Evolutionary conservation across 495 filamentous ascomycete genomes (phyloP).

Genomic region (Podospora appendiculata): DNA sequence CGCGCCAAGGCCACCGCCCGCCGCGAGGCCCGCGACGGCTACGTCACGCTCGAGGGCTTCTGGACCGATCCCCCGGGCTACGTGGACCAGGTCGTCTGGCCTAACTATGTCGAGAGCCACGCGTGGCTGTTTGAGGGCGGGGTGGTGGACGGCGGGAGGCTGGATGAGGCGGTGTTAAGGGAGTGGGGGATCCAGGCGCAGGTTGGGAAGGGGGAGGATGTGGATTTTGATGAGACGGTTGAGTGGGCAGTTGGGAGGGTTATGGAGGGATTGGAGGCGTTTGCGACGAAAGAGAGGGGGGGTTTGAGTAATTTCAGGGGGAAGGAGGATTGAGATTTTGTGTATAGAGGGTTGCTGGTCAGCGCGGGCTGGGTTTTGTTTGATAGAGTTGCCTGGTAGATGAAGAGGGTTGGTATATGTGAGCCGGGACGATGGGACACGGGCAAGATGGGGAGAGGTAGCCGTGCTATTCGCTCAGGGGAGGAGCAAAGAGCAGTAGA

Average conservation of each 20-base stretch:
- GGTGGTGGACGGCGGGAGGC: slow-evolving; percentile 48
- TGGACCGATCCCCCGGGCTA: slow-evolving; percentile 93
- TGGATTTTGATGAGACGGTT: slow-evolving; percentile 42
- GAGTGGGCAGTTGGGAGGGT: slow-evolving; percentile 48
- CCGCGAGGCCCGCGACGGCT: slow-evolving; percentile 67
- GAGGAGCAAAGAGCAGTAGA: no score
- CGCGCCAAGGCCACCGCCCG: slow-evolving; percentile 54
- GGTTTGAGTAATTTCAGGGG: not conserved
- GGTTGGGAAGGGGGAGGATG: slow-evolving; percentile 27
- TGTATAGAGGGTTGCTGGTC: not conserved
- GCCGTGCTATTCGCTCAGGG: no score
- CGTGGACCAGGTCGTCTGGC: slow-evolving; percentile 93
- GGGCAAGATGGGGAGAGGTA: no score
- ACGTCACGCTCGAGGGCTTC: slow-evolving; percentile 85
- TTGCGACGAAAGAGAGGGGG: not conserved
- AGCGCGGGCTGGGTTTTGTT: not conserved
- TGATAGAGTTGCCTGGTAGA: not conserved
- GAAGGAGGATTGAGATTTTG: not conserved
- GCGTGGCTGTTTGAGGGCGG: slow-evolving; percentile 61
- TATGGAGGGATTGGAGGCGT: slow-evolving; percentile 30
- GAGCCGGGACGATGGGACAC: no score
- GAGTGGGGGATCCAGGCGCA: slow-evolving; percentile 39
- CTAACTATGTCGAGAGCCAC: slow-evolving; percentile 77
- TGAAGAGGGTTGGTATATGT: no score
- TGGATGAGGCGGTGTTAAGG: slow-evolving; percentile 35